Conservation (phyloP, 2,329 filamentous ascomycete genomes). For the Fusarium zealandicum region DNA sequence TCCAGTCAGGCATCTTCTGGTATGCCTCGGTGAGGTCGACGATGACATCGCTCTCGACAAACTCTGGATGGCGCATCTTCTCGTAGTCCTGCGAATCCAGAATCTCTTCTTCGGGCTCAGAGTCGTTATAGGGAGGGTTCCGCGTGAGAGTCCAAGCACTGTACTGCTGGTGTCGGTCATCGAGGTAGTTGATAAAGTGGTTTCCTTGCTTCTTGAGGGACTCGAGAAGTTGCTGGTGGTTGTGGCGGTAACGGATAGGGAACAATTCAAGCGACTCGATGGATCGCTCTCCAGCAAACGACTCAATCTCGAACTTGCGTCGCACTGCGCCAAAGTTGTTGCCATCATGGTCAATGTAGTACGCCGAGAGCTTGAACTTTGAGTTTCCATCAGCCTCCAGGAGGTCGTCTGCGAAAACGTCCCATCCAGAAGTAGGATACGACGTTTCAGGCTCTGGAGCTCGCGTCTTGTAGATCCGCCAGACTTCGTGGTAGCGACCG, state of each 20-base stretch:
- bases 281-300: slow-evolving; percentile 48
- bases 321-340: slow-evolving; percentile 48
- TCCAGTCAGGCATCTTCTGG: slow-evolving; percentile 50
- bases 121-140: slow-evolving; percentile 44
- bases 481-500: slow-evolving; percentile 50
- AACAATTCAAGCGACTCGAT: slow-evolving; percentile 49
- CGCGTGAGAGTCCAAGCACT: slow-evolving; percentile 52
- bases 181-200: slow-evolving; percentile 45
- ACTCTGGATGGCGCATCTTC: slow-evolving; percentile 50
- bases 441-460: slow-evolving; percentile 43
- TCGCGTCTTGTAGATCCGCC: slow-evolving; percentile 48
- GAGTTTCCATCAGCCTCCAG: slow-evolving; percentile 41
- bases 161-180: slow-evolving; percentile 50
- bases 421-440: slow-evolving; percentile 45
- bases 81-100: slow-evolving; percentile 42
- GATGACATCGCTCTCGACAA: slow-evolving; percentile 53
- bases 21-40: slow-evolving; percentile 52
- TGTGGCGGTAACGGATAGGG: slow-evolving; percentile 49
- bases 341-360: slow-evolving; percentile 54
- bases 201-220: slow-evolving; percentile 45
- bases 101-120: slow-evolving; percentile 44
- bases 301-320: slow-evolving; percentile 47
- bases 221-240: slow-evolving; percentile 46
- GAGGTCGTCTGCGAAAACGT: slow-evolving; percentile 47
- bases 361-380: slow-evolving; percentile 48